Conservation (phyloP, 1,284 basidiomycete genomes). For the Rhodotorula mucilaginosa region DNA sequence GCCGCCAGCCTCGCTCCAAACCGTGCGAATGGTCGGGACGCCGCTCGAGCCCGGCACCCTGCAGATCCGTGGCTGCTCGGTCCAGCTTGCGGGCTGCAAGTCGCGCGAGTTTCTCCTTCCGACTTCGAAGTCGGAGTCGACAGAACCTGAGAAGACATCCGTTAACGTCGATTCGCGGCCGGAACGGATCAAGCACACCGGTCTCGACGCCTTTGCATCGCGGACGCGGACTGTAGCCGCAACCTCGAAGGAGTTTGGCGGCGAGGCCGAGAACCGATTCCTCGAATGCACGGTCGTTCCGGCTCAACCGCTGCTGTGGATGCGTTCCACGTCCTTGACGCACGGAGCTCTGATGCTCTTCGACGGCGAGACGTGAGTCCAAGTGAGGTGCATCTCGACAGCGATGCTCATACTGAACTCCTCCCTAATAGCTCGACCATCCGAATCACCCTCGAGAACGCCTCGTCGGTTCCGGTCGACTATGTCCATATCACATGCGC, state of each 20-base stretch:
- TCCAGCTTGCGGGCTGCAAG: slow-evolving; percentile 71
- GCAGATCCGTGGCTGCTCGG: slow-evolving; percentile 69
- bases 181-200: slow-evolving; percentile 56
- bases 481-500: slow-evolving; percentile 81
- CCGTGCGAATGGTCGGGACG: slow-evolving; percentile 67
- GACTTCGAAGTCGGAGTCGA: slow-evolving; percentile 65
- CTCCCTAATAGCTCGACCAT: slow-evolving; percentile 65
- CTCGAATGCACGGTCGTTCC: slow-evolving; percentile 75
- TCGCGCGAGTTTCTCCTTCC: slow-evolving; percentile 69
- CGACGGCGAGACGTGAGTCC: slow-evolving; percentile 77
- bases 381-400: background rate
- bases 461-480: slow-evolving; percentile 74
- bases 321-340: slow-evolving; percentile 79
- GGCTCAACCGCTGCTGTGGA: slow-evolving; percentile 78
- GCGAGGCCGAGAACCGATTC: slow-evolving; percentile 50
- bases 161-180: slow-evolving; percentile 11
- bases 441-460: slow-evolving; percentile 81
- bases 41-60: slow-evolving; percentile 67
- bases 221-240: background rate
- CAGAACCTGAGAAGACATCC: slow-evolving; percentile 48
- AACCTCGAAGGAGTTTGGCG: background rate
- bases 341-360: slow-evolving; percentile 91
- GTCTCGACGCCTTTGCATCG: slow-evolving; percentile 43
- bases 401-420: background rate
- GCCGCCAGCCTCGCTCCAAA: slow-evolving; percentile 70